Evolutionary conservation across 352 stramenopile species (phyloP).

Genomic region (Thalassiosira exigua): DNA sequence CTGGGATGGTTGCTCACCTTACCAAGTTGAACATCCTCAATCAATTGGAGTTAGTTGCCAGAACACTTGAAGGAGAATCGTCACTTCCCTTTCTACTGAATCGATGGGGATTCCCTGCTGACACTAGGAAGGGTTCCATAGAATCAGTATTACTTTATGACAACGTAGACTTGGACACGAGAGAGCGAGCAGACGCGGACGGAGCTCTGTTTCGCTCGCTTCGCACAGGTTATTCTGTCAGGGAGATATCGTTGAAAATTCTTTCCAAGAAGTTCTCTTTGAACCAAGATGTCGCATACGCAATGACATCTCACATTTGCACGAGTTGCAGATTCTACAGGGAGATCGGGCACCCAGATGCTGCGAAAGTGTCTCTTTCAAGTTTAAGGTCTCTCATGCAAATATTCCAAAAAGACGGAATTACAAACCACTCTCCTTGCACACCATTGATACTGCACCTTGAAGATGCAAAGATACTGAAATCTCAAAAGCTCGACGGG

Average conservation of each 20-base stretch:
- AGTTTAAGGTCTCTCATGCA: slow-evolving; percentile 53
- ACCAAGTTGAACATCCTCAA: slow-evolving; percentile 52
- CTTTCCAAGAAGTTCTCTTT: slow-evolving; percentile 34
- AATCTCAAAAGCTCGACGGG: slow-evolving; percentile 60
- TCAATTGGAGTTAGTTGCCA: slow-evolving; percentile 37
- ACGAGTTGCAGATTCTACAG: slow-evolving; percentile 59
- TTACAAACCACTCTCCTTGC: slow-evolving; percentile 20
- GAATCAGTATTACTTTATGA: slow-evolving; percentile 50
- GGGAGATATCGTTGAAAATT: slow-evolving; percentile 60
- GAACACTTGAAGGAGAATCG: slow-evolving; percentile 35
- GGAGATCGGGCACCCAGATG: slow-evolving; percentile 47
- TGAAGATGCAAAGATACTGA: slow-evolving; percentile 81
- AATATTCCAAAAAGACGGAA: slow-evolving; percentile 35
- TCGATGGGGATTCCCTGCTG: slow-evolving; percentile 37
- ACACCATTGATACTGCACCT: slow-evolving; percentile 61
- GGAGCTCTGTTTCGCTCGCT: slow-evolving; percentile 38
- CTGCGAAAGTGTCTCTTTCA: slow-evolving; percentile 60
- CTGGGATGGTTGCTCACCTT: slow-evolving; percentile 42
- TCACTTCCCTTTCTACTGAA: slow-evolving; percentile 33
- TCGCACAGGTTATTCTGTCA: slow-evolving; percentile 41
- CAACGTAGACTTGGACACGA: slow-evolving; percentile 30
- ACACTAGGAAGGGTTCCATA: slow-evolving; percentile 18
- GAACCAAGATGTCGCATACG: slow-evolving; percentile 25
- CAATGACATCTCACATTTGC: slow-evolving; percentile 60
- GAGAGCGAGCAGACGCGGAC: slow-evolving; percentile 28